A percentile compares a stretch with the other conserved stretches of the same genome.
Conservation (phyloP, 805 yeast species). For the Kuraishia hungarica region DNA sequence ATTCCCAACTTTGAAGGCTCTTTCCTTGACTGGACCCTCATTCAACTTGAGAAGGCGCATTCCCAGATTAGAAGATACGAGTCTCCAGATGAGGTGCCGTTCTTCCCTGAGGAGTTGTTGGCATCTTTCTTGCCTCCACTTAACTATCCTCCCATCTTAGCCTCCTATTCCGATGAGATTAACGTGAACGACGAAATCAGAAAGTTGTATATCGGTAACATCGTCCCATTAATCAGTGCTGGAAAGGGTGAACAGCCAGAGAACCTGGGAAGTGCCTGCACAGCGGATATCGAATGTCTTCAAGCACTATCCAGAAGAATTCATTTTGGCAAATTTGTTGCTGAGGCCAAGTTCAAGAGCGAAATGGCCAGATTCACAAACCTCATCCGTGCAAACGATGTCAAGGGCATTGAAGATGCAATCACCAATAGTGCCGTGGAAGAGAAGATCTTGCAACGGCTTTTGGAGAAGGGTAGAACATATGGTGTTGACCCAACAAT, state of each 20-base stretch:
- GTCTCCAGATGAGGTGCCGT: conserved; percentile 92
- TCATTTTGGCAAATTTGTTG: conserved; percentile 96
- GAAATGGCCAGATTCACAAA: conserved; percentile 57
- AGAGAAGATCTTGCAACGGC: conserved; percentile 67
- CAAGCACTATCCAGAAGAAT: conserved; percentile 88
- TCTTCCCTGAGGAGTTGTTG: conserved; percentile 61
- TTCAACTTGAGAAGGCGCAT: conserved; percentile 66
- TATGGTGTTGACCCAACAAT: conserved; percentile 87
- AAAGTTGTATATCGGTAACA: conserved; percentile 57
- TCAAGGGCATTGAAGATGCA: conserved; percentile 63
- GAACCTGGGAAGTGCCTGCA: conserved; percentile 81
- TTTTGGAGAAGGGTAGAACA: conserved; percentile 71
- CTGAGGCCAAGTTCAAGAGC: conserved; percentile 80
- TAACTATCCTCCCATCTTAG: conserved; percentile 71
- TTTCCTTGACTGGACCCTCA: conserved; percentile 78
- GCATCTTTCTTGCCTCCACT: conserved; percentile 73
- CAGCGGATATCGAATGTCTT: conserved; percentile 76
- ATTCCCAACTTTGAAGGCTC: conserved; percentile 67
- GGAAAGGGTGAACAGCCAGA: conserved; percentile 68
- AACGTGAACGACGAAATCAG: conserved; percentile 68
- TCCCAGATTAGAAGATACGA: conserved; percentile 84
- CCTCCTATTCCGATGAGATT: conserved; percentile 64
- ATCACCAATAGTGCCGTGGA: conserved; percentile 89
- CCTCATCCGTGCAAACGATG: conserved; percentile 59
- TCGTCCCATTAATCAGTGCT: conserved; percentile 68